These are phyloP conservation scores for Usnea hakonensis DNA, from an alignment of 495 filamentous ascomycete genomes.

Conservation along the genomic window DNA sequence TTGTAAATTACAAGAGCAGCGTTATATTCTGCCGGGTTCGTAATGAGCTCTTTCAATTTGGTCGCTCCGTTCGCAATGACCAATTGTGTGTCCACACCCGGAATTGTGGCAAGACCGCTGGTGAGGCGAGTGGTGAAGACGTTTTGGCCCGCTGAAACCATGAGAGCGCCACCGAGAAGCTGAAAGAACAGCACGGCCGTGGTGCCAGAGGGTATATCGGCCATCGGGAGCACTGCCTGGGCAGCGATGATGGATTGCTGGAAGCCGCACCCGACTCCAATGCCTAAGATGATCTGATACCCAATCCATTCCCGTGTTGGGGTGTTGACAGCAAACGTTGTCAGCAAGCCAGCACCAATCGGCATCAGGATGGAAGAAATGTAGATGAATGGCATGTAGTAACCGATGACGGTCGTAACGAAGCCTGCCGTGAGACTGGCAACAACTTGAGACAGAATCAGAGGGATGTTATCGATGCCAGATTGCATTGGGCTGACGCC, in stretches of 20 bases:
- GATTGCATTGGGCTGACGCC: conserved; percentile 18
- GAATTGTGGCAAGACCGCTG: conserved; percentile 42
- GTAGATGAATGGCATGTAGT: conserved; percentile 46
- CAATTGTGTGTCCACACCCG: conserved; percentile 37
- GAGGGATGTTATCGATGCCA: conserved; percentile 26
- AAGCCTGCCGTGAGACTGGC: conserved; percentile 36
- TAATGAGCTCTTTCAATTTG: neutral
- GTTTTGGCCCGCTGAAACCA: conserved; percentile 47
- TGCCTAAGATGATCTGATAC: conserved; percentile 48
- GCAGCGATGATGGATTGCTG: conserved; percentile 53
- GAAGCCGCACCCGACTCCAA: conserved; percentile 57
- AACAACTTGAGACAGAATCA: conserved; percentile 39
- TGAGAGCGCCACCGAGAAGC: conserved; percentile 52
- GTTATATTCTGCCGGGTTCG: conserved; percentile 4
- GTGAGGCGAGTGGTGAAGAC: conserved; percentile 44
- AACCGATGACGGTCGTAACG: conserved; percentile 39
- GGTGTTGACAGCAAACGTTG: conserved; percentile 39
- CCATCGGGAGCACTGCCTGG: conserved; percentile 44
- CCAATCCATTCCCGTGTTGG: conserved; percentile 43
- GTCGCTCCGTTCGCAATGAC: conserved; percentile 13
- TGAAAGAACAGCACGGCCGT: conserved; percentile 53
- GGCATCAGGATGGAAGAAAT: conserved; percentile 37
- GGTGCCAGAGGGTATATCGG: conserved; percentile 48
- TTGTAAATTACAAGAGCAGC: conserved; percentile 12
- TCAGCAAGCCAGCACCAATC: conserved; percentile 44